These are phyloP conservation scores for Fusarium decemcellulare DNA, from an alignment of 2,329 filamentous ascomycete genomes.

Conservation along the genomic window DNA sequence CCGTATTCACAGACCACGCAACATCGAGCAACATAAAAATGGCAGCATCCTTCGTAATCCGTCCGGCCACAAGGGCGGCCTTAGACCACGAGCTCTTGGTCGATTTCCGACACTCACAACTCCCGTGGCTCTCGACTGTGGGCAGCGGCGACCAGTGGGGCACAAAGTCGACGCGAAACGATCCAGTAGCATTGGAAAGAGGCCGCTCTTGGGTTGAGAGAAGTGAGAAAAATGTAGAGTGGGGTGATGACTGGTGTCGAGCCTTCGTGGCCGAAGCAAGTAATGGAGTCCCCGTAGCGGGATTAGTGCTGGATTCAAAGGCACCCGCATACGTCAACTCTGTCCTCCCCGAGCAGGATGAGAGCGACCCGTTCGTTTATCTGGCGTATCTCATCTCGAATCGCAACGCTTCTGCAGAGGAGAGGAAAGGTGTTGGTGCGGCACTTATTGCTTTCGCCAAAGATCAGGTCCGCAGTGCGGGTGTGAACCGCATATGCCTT, in stretches of 20 bases:
- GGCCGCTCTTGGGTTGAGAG: neutral
- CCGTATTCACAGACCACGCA: neutral
- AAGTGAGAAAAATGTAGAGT: neutral
- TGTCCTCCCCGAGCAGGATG: constrained; percentile 4
- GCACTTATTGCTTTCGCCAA: too few relatives aligned
- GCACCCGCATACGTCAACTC: neutral
- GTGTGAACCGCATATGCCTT: neutral
- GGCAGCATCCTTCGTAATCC: neutral
- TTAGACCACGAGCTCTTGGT: constrained; percentile 3
- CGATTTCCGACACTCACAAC: neutral
- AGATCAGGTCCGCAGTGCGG: neutral
- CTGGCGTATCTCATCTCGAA: constrained; percentile 1
- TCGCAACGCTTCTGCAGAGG: neutral
- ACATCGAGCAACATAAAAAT: neutral
- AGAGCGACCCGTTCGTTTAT: neutral
- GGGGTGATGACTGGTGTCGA: too few relatives aligned
- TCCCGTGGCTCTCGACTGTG: neutral
- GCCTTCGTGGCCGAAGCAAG: neutral
- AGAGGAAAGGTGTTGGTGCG: neutral
- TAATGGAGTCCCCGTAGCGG: neutral
- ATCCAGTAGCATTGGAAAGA: neutral
- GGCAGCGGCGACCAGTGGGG: constrained; percentile 3
- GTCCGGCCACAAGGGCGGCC: neutral
- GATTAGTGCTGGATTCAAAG: constrained; percentile 4
- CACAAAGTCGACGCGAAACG: neutral